Evolutionary conservation across 129 eudicot genomes (phyloP), one percentile per base, ranked within the genome.

Genomic region (Flaveria trinervia): DNA sequence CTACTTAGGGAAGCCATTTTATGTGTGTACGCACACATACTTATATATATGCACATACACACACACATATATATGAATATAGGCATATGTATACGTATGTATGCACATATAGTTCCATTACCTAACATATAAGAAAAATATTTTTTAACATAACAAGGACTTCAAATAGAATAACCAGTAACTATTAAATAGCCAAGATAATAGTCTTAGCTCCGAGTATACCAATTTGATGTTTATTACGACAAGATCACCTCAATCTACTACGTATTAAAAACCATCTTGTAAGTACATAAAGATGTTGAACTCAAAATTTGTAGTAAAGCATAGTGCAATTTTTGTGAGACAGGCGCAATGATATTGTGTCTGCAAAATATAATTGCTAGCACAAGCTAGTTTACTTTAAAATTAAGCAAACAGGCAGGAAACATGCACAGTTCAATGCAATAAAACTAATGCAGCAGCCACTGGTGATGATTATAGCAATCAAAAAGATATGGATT

Each of bases 371-470:
- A 28, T 62, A 25, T 26, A 62, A 61, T 4, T 61, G 67, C 10
- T 30, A 30, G 15, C 68, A 30, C 68, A 30, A 6, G 12, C 68
- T 28, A 14, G 45, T 62, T 62, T 62, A 28, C 22, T 28, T 62
- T 62, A 13, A 62, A 61, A 62, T 15, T 30, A 30, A 28, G 68
- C 68, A 30, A 30, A 30, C 68, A 64, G 44, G 20, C 45, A 62
- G 45, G 68, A 64, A 9, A 30, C 69, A 64, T 64, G 69, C 69
- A 30, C 28, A 36, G 48, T 39, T 66, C 71, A 41, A 39, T 16
- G 50, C 51, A 41, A 66, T 39, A 17, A 41, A 66, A 36, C 0
- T 41, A 66, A 41, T 64, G 50, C 71, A 66, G 71, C 71, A 66
- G 9, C 71, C 70, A 65, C 49, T 16, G 23, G 23, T 33, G 1